Evolutionary conservation across 2,329 filamentous ascomycete species (phyloP), one percentile per base, ranked within the genome.

Genomic region (Colletotrichum sidae): DNA sequence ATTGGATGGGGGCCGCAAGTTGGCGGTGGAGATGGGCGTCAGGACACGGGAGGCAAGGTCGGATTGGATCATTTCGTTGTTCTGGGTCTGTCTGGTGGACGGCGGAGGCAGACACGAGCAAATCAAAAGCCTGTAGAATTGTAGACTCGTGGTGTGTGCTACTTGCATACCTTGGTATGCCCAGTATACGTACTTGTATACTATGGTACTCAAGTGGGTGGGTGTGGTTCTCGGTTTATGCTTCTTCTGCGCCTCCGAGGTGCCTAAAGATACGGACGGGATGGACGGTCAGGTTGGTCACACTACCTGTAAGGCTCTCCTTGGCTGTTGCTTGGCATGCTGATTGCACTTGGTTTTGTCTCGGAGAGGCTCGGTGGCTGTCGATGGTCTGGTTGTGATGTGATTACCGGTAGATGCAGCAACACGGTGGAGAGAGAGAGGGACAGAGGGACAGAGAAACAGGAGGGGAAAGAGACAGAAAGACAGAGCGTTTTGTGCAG

Each of bases 1-100:
- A 54, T 64, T 59, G 55, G 60, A 41, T 45, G 34, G 35, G 55
- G 60, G 47, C 34, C n/a, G 25, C 39, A 39, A n/a, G n/a, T 52
- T 35, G n/a, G 10, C 15, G 15, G 10, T 51, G 17, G 17, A 42
- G 17, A 8, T 33, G 46, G 46, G 46, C 6, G 46, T 8, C n/a
- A 42, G 12, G n/a, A 33, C 17, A 9, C 15, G 15, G 25, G 45
- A 47, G 45, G 17, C 6, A 8, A 46, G 17, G 44, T 37, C n/a
- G 53, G 53, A 25, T 46, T 55, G n/a, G 34, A 33, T n/a, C 47
- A 37, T 46, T 34, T 42, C 12, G 34, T 9, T 38, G n/a, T 34
- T 45, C 56, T 60, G 45, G 56, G 47, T 25, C 25, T 25, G 25
- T 25, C 25, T 25, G 25, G 4, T 25, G 25, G 25, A 25, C 25